These are phyloP conservation scores for Rhynchosporium agropyri DNA, from an alignment of 2,329 filamentous ascomycete species.

Conservation along the genomic window DNA sequence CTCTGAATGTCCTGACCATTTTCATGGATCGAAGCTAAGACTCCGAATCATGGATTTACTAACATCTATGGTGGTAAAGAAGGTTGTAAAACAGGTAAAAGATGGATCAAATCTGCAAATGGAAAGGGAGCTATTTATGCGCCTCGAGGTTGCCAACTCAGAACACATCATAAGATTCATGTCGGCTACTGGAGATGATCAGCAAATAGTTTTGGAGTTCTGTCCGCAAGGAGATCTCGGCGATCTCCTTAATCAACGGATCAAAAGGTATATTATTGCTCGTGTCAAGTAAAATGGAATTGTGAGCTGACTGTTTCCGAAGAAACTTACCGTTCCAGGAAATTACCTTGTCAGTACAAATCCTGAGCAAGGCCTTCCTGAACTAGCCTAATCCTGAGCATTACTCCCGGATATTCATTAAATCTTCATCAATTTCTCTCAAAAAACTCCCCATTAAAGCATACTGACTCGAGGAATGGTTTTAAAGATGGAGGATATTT, in stretches of 20 bases:
- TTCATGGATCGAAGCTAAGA: too few relatives aligned
- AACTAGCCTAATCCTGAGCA: too few relatives aligned
- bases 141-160: background rate
- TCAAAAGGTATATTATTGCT: background rate
- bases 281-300: background rate
- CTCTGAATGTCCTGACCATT: background rate
- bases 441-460: too few relatives aligned
- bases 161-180: conserved; percentile 1
- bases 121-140: background rate
- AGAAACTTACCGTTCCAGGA: conserved; percentile 1
- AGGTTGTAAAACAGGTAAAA: background rate
- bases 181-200: too few relatives aligned
- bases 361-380: too few relatives aligned
- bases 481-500: conserved; percentile 7
- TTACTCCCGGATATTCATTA: too few relatives aligned
- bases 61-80: background rate
- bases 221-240: background rate
- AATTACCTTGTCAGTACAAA: background rate
- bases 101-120: background rate
- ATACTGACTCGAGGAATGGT: too few relatives aligned
- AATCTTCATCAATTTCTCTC: too few relatives aligned
- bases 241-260: background rate
- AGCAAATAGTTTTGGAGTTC: background rate
- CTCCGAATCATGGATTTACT: background rate
- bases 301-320: background rate